Evolutionary conservation across 208 protist genomes (phyloP).

Genomic region (Phytomonas sp.): DNA sequence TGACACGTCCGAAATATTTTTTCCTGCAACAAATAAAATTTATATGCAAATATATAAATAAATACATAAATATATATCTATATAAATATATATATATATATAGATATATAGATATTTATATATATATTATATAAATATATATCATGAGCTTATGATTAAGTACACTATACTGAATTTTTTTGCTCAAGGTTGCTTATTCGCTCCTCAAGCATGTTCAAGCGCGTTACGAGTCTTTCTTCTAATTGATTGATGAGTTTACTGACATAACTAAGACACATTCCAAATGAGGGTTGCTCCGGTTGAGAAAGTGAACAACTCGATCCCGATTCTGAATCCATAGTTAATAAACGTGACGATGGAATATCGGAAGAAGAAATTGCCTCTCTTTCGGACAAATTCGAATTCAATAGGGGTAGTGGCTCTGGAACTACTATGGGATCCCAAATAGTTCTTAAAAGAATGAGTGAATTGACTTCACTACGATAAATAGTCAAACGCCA

Average conservation of each 20-base stretch:
- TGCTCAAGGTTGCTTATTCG: constrained; percentile 17
- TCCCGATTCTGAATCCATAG: constrained; percentile 21
- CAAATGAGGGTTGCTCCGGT: constrained; percentile 15
- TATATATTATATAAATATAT: background rate
- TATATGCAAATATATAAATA: constrained; percentile 9
- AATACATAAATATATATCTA: constrained; percentile 3
- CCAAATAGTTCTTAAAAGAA: constrained; percentile 52
- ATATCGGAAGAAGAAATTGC: constrained; percentile 35
- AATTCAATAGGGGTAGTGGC: constrained; percentile 34
- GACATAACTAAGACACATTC: constrained; percentile 14
- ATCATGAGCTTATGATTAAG: background rate
- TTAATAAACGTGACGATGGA: constrained; percentile 29
- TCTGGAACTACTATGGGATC: constrained; percentile 68
- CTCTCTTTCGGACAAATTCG: constrained; percentile 34
- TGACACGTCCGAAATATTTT: background rate
- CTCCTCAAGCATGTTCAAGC: constrained; percentile 19
- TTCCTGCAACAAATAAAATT: constrained; percentile 14
- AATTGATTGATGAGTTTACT: constrained; percentile 24
- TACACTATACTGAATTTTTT: background rate
- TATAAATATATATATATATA: constrained; percentile 13
- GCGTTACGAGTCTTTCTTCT: constrained; percentile 19
- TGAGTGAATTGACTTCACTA: constrained; percentile 26
- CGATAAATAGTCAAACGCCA: constrained; percentile 62
- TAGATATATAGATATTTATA: constrained; percentile 5
- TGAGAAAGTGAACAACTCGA: constrained; percentile 20